phyloP scores from a whole-genome alignment of 805 yeast genomes.

The Torulaspora maleeae region DNA sequence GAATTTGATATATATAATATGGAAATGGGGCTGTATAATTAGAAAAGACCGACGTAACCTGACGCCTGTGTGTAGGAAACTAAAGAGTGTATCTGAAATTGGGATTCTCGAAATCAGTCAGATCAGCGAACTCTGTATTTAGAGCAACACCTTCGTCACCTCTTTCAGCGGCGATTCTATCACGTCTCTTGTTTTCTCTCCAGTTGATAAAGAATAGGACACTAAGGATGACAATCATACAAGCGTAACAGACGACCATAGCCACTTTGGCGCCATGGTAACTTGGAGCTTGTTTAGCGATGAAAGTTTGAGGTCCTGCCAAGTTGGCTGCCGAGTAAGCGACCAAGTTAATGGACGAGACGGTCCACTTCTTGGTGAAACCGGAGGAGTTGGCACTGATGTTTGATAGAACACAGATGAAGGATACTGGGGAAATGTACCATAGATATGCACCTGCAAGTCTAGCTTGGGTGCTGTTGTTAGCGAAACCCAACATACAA shows the following conservation, averaged over 20 bases:
- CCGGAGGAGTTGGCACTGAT: slow-evolving; percentile 58
- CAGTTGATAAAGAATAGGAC: slow-evolving; percentile 29
- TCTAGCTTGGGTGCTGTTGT: slow-evolving; percentile 32
- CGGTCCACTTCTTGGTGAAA: slow-evolving; percentile 63
- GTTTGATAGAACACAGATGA: slow-evolving; percentile 35
- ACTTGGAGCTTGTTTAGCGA: slow-evolving; percentile 51
- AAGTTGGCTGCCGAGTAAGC: slow-evolving; percentile 66
- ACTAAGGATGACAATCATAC: slow-evolving; percentile 37
- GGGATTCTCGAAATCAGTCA: slow-evolving; percentile 43
- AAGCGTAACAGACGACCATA: slow-evolving; percentile 46
- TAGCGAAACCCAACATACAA: slow-evolving; percentile 44
- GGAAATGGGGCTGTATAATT: background rate
- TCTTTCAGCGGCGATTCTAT: slow-evolving; percentile 25
- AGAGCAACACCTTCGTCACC: slow-evolving; percentile 18
- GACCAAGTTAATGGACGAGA: slow-evolving; percentile 54
- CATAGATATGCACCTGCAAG: slow-evolving; percentile 40
- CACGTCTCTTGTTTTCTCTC: slow-evolving; percentile 44
- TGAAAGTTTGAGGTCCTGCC: slow-evolving; percentile 71
- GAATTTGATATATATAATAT: background rate
- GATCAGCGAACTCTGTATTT: slow-evolving; percentile 37
- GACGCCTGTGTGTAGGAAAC: background rate
- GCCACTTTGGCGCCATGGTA: slow-evolving; percentile 54
- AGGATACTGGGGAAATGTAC: slow-evolving; percentile 37
- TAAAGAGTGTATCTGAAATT: slow-evolving; percentile 37
- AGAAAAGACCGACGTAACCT: background rate